Evolutionary conservation across 371 early-diverging fungal species (phyloP).

Genomic region (Lichtheimia ramosa): DNA sequence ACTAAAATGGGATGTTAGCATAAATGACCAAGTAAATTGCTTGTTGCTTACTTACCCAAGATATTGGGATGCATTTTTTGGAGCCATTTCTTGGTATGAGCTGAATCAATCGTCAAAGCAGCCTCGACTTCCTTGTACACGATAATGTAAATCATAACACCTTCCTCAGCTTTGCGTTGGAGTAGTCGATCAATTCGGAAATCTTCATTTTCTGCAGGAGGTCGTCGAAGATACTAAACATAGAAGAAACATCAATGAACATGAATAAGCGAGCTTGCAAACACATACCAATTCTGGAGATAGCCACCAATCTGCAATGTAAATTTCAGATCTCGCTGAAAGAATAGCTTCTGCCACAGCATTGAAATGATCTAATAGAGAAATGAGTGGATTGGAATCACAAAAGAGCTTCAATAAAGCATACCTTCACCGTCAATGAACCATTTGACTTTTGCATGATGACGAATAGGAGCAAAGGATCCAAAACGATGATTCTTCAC

Average conservation of each 20-base stretch:
- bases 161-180: slow-evolving; percentile 82
- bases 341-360: slow-evolving; percentile 75
- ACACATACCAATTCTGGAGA: slow-evolving; percentile 42
- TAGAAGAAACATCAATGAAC: neutral
- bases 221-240: slow-evolving; percentile 73
- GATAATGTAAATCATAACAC: slow-evolving; percentile 87
- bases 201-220: slow-evolving; percentile 67
- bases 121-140: slow-evolving; percentile 88
- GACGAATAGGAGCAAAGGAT: slow-evolving; percentile 81
- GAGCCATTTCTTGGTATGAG: slow-evolving; percentile 79
- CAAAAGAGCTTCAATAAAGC: neutral
- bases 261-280: neutral
- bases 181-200: slow-evolving; percentile 86
- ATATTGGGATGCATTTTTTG: slow-evolving; percentile 82
- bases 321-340: slow-evolving; percentile 73
- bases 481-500: slow-evolving; percentile 69
- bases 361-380: slow-evolving; percentile 70
- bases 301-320: slow-evolving; percentile 64
- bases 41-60: slow-evolving; percentile 45
- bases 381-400: slow-evolving; percentile 6
- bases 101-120: slow-evolving; percentile 78
- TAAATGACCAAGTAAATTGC: too few species aligned
- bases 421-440: slow-evolving; percentile 78
- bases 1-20: slow-evolving; percentile 29
- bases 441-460: slow-evolving; percentile 66